These are phyloP conservation scores for Aphanomyces stellatus DNA, from an alignment of 352 stramenopile species.

Conservation along the genomic window DNA sequence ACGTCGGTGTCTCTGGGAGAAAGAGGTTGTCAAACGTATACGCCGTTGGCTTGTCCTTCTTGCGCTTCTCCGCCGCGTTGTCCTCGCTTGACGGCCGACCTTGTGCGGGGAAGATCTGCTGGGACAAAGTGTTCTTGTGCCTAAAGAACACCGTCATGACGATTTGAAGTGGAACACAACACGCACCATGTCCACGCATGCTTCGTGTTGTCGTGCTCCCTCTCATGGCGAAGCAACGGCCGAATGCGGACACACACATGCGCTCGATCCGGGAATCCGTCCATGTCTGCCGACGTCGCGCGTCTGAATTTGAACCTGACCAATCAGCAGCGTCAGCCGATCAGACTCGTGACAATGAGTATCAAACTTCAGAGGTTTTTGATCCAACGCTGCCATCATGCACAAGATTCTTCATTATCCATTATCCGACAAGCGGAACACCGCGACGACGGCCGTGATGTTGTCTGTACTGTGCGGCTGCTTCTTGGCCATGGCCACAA, in stretches of 20 bases:
- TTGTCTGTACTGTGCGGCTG: slow-evolving; percentile 64
- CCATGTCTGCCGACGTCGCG: too few relatives aligned
- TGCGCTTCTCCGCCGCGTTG: neutral
- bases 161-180: neutral
- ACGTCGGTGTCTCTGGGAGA: neutral
- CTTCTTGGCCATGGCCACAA: slow-evolving; percentile 6
- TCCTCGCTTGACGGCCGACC: neutral
- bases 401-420: too few relatives aligned
- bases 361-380: too few relatives aligned
- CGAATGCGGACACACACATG: slow-evolving; percentile 4
- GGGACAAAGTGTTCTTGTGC: neutral
- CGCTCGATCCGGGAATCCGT: too few relatives aligned
- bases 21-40: slow-evolving; percentile 16
- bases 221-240: neutral
- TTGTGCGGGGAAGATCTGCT: slow-evolving; percentile 15
- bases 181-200: slow-evolving; percentile 8
- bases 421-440: too few relatives aligned
- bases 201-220: neutral
- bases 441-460: slow-evolving; percentile 58
- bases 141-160: neutral
- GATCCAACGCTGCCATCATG: too few relatives aligned
- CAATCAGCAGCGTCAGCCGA: too few relatives aligned
- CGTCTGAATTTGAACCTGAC: too few relatives aligned
- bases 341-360: too few relatives aligned
- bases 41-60: neutral